A percentile compares a stretch with the other conserved stretches of the same genome.
These are phyloP conservation scores for Zymoseptoria brevis DNA, from an alignment of 2,329 filamentous ascomycete species.

Conservation along the genomic window DNA sequence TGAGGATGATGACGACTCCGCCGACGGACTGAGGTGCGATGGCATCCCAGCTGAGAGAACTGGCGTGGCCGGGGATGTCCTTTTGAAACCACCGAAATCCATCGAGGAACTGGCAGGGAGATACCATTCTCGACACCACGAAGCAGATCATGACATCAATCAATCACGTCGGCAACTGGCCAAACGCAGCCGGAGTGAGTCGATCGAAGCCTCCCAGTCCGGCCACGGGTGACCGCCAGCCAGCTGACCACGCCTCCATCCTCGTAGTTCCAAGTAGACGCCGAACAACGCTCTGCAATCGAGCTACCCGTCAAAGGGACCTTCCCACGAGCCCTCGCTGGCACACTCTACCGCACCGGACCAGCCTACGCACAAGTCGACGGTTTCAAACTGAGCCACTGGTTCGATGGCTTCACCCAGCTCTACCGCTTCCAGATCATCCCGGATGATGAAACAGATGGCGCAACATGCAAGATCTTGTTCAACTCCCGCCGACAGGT, in stretches of 20 bases:
- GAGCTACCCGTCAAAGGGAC: conserved; percentile 54
- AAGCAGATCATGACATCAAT: not conserved
- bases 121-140: not conserved
- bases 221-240: not conserved
- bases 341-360: conserved; percentile 65
- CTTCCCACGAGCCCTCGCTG: conserved; percentile 64
- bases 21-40: not conserved
- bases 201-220: not conserved
- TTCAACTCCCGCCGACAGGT: conserved; percentile 66
- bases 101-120: not conserved
- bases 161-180: not conserved
- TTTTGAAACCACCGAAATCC: not conserved
- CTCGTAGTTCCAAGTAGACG: conserved; percentile 4
- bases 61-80: not conserved
- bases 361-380: conserved; percentile 52
- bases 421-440: conserved; percentile 66
- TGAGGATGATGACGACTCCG: not conserved
- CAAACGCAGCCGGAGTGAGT: conserved; percentile 3
- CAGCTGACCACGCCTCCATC: not conserved
- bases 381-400: conserved; percentile 58
- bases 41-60: not conserved
- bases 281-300: conserved; percentile 28
- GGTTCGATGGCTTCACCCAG: conserved; percentile 72
- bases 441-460: conserved; percentile 25
- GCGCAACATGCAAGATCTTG: conserved; percentile 40